These are phyloP conservation scores for Nyctanthes arbortristis DNA, from an alignment of 257 asterid genomes.

Conservation along the genomic window DNA sequence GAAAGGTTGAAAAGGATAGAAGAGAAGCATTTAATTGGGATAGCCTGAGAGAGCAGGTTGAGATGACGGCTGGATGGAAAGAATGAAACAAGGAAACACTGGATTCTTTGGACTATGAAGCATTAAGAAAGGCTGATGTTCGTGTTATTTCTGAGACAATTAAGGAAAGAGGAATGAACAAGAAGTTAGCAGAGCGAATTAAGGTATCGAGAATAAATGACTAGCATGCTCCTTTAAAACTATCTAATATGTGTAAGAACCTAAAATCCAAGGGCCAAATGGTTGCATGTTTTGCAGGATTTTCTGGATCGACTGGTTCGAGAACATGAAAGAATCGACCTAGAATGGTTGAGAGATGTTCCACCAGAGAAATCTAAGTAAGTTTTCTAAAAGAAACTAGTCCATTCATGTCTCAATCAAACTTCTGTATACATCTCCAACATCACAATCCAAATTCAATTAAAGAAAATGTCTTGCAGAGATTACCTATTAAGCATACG, in stretches of 20 bases:
- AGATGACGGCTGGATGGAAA: slow-evolving; percentile 21
- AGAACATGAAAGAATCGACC: slow-evolving; percentile 83
- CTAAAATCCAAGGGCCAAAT: slow-evolving; percentile 13
- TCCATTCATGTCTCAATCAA: neutral
- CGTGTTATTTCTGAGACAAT: slow-evolving; percentile 51
- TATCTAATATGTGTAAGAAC: neutral
- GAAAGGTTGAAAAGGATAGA: slow-evolving; percentile 24
- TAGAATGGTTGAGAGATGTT: slow-evolving; percentile 94
- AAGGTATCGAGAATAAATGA: slow-evolving; percentile 45
- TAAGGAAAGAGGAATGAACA: slow-evolving; percentile 72
- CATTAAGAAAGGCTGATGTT: slow-evolving; percentile 53
- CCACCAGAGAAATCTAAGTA: slow-evolving; percentile 81
- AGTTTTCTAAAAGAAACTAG: slow-evolving; percentile 29
- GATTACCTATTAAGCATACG: slow-evolving; percentile 84
- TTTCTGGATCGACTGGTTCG: slow-evolving; percentile 73
- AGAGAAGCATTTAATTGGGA: slow-evolving; percentile 44
- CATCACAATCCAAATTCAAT: slow-evolving; percentile 9
- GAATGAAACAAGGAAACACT: slow-evolving; percentile 51
- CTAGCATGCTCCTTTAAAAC: slow-evolving; percentile 4
- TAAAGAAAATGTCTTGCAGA: slow-evolving; percentile 48
- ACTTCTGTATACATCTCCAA: slow-evolving; percentile 7
- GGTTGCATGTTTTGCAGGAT: slow-evolving; percentile 57
- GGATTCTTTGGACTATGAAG: slow-evolving; percentile 87
- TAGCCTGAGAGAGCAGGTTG: slow-evolving; percentile 41
- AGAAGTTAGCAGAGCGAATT: slow-evolving; percentile 71